Percentiles rank a stretch among this genome's conserved stretches.
Conservation (phyloP, 179 eudicot genomes). For the Corrigiola litoralis region DNA sequence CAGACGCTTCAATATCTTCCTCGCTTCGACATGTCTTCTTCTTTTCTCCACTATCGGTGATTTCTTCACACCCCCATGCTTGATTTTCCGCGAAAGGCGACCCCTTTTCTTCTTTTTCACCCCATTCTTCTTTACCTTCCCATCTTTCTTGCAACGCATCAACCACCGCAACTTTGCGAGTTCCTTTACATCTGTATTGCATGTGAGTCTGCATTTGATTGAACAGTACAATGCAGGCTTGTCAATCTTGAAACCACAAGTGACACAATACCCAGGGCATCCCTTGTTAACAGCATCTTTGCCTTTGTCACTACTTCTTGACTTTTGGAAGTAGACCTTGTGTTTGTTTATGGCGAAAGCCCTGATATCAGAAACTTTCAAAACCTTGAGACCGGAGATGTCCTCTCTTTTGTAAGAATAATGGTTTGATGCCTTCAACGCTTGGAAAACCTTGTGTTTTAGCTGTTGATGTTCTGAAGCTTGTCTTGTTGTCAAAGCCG, state of each 20-base stretch:
- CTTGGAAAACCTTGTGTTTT: constrained; percentile 1
- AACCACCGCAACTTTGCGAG: neutral
- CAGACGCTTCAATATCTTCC: neutral
- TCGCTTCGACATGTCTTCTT: neutral
- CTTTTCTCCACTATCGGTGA: neutral
- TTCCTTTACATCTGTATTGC: neutral
- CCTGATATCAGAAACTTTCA: neutral
- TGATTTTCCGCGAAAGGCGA: neutral
- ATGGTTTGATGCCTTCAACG: neutral
- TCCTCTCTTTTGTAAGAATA: constrained; percentile 1
- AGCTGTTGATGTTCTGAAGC: neutral
- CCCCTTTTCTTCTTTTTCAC: neutral
- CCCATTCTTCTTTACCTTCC: neutral
- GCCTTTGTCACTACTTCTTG: neutral
- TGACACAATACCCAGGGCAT: neutral
- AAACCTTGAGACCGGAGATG: neutral
- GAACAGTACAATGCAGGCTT: neutral
- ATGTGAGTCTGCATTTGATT: neutral
- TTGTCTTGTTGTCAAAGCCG: neutral
- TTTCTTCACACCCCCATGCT: neutral
- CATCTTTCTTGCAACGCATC: neutral
- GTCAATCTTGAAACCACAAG: neutral
- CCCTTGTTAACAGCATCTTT: neutral
- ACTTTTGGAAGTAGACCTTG: neutral
- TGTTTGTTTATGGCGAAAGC: neutral